These are phyloP conservation scores for Neurospora pannonica DNA, from an alignment of 495 filamentous ascomycete genomes.

Conservation along the genomic window DNA sequence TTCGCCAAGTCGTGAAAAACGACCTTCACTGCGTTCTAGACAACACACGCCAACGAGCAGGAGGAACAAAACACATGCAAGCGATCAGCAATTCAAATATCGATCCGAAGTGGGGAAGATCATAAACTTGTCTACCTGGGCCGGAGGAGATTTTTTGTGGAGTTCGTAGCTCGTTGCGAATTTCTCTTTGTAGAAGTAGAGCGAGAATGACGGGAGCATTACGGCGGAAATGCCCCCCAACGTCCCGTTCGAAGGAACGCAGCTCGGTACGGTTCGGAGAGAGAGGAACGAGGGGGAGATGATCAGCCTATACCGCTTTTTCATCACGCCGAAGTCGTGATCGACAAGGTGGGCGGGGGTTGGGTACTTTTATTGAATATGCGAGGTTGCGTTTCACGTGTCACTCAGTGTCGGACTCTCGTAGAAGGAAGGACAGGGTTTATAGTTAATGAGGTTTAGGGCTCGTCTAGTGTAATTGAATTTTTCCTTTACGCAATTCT, in stretches of 20 bases:
- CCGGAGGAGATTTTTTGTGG: background rate
- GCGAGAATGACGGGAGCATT: background rate
- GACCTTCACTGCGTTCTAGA: background rate
- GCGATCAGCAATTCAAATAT: background rate
- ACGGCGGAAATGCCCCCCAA: background rate
- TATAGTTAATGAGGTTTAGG: background rate
- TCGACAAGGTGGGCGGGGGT: background rate
- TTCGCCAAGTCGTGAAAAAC: background rate
- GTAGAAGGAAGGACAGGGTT: background rate
- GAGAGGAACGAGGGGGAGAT: background rate
- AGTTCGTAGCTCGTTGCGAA: background rate
- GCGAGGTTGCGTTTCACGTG: background rate
- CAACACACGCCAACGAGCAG: background rate
- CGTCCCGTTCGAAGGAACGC: background rate
- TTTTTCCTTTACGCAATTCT: background rate
- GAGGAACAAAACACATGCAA: background rate
- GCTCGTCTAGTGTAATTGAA: background rate
- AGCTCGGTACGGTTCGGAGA: background rate
- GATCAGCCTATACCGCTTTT: background rate
- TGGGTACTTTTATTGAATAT: background rate
- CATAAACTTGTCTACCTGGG: background rate
- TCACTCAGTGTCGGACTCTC: background rate
- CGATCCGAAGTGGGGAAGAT: background rate
- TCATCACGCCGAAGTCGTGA: background rate
- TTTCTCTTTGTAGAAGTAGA: background rate